Evolutionary conservation across 208 protist species (phyloP), one percentile per base, ranked within the genome.

Genomic region (Strigomonas galati): DNA sequence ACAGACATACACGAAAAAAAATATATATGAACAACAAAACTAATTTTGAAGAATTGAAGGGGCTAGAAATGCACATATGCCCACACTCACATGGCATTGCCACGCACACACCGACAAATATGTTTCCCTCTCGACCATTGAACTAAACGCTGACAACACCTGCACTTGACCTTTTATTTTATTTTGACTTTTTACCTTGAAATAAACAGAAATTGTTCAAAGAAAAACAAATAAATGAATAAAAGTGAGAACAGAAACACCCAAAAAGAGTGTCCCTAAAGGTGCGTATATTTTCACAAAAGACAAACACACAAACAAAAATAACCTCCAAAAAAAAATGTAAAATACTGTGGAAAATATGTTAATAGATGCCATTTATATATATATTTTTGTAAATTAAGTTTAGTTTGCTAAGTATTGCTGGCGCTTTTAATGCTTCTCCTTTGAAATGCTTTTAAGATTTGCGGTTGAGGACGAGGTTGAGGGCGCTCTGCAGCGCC

Each of bases 391-490:
- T n/a, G n/a, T n/a, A n/a, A n/a, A n/a, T n/a, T n/a, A n/a, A n/a
- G n/a, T n/a, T n/a, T n/a, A n/a, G n/a, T n/a, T n/a, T n/a, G n/a
- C n/a, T n/a, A n/a, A n/a, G n/a, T n/a, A n/a, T n/a, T n/a, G n/a
- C n/a, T n/a, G n/a, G n/a, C n/a, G n/a, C n/a, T 40, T 40, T 40
- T 40, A 10, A 53, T 53, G 15, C 4, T 53, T n/a, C 23, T n/a
- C 15, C 9, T 53, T n/a, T 40, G n/a, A 26, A 24, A 40, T 35
- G 6, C 9, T 43, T 30, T 75, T 69, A 84, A 15, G 68, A 55
- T 32, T 81, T 58, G 51, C 87, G 81, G 53, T 76, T 80, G 31
- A 93, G 79, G 24, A 93, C 73, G 32, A 87, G 57, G 24, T 66
- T 71, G 54, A 90, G 68, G 2, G 82, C 83, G 4, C 62, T 73